Evolutionary conservation across 306 rosid species (phyloP).

Genomic region (Cicer cuneatum): DNA sequence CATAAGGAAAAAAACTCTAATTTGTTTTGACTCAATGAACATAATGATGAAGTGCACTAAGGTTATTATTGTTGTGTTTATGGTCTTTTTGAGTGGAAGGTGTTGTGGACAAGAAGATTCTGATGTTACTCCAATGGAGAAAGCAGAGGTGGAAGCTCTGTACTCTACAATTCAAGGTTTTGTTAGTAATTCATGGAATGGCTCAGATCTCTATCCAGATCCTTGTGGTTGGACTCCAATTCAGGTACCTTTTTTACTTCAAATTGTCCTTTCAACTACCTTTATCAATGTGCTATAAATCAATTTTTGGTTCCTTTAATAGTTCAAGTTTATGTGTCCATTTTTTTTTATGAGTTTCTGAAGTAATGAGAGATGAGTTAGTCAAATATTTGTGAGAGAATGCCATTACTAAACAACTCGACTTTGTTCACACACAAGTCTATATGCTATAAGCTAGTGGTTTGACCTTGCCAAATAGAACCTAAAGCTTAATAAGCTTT

Average conservation of each 20-base stretch:
- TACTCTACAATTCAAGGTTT: conserved; percentile 86
- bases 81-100: no score
- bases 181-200: conserved; percentile 94
- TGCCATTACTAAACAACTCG: no score
- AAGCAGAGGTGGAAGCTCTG: conserved; percentile 69
- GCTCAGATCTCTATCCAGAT: conserved; percentile 96
- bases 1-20: background rate
- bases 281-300: conserved; percentile 33
- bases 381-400: no score
- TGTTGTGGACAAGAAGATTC: no score
- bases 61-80: no score
- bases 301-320: background rate
- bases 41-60: conserved; percentile 68
- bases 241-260: conserved; percentile 61
- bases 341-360: conserved; percentile 18
- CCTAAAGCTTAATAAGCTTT: no score
- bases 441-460: no score
- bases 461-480: no score
- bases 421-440: no score
- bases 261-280: conserved; percentile 23
- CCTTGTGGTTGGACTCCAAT: conserved; percentile 99
- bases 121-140: no score
- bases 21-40: conserved; percentile 7
- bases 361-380: no score
- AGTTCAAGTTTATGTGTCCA: conserved; percentile 16